Conservation (phyloP, 2,329 filamentous ascomycete species). For the Aspergillus intermedius region DNA sequence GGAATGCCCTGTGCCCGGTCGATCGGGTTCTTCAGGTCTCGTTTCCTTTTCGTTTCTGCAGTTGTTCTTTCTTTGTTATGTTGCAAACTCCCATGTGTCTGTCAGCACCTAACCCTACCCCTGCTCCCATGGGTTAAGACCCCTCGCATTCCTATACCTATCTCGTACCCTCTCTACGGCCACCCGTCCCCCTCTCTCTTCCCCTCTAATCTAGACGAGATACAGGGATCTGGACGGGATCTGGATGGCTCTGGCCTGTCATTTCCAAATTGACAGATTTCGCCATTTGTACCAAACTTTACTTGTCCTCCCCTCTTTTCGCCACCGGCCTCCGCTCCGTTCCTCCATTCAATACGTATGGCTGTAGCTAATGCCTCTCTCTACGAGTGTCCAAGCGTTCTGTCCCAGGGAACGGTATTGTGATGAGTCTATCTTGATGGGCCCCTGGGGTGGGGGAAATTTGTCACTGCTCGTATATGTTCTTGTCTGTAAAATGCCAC, state of each 20-base stretch:
- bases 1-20: no score
- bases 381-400: not conserved
- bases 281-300: not conserved
- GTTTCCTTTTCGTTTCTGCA: no score
- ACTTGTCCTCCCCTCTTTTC: not conserved
- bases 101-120: no score
- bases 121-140: no score
- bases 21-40: no score
- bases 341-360: not conserved
- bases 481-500: no score
- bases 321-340: not conserved
- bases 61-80: no score
- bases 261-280: not conserved
- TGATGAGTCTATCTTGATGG: not conserved
- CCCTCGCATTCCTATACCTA: no score
- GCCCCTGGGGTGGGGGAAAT: not conserved
- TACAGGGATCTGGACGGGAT: not conserved
- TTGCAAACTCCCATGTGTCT: no score
- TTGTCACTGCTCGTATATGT: no score
- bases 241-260: not conserved
- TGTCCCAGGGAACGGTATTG: not conserved
- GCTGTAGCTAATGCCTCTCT: not conserved
- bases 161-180: no score
- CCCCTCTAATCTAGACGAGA: not conserved
- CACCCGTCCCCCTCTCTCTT: no score